Evolutionary conservation across 192 early-diverging fungal genomes (phyloP).

Genomic region (Entomortierella beljakovae): DNA sequence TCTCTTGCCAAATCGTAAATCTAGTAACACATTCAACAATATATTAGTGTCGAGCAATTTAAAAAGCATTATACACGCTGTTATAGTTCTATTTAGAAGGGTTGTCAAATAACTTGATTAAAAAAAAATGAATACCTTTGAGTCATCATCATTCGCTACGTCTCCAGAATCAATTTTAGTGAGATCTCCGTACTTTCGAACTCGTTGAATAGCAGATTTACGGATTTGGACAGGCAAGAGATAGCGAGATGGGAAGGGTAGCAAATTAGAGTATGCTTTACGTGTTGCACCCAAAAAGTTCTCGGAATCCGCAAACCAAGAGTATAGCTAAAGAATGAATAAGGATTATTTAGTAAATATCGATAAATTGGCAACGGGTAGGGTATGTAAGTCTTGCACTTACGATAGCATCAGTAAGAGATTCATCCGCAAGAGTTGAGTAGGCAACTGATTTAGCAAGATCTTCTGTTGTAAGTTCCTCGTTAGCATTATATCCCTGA

Average conservation of each 20-base stretch:
- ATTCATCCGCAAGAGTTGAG: slow-evolving; percentile 80
- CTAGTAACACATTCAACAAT: slow-evolving; percentile 52
- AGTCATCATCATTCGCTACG: slow-evolving; percentile 22
- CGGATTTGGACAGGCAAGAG: slow-evolving; percentile 79
- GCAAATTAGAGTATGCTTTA: slow-evolving; percentile 75
- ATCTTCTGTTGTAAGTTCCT: slow-evolving; percentile 48
- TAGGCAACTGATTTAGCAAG: slow-evolving; percentile 66
- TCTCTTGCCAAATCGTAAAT: slow-evolving; percentile 79
- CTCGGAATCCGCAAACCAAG: slow-evolving; percentile 84
- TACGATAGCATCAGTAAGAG: slow-evolving; percentile 80
- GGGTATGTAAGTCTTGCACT: slow-evolving; percentile 1
- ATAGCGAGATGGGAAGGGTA: slow-evolving; percentile 77
- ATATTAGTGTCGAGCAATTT: slow-evolving; percentile 3
- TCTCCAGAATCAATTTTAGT: slow-evolving; percentile 33
- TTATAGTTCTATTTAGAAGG: no score
- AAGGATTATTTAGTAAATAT: not conserved
- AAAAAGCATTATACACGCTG: no score
- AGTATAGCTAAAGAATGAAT: slow-evolving; percentile 65
- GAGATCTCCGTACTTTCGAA: slow-evolving; percentile 66
- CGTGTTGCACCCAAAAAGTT: slow-evolving; percentile 84
- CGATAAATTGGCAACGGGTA: not conserved
- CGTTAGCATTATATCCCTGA: slow-evolving; percentile 56
- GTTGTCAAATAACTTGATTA: not conserved
- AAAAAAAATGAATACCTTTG: slow-evolving; percentile 25
- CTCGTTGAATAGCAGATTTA: slow-evolving; percentile 72